Evolutionary conservation across 1,284 basidiomycete species (phyloP).

Genomic region (Apiotrichum montevideense): DNA sequence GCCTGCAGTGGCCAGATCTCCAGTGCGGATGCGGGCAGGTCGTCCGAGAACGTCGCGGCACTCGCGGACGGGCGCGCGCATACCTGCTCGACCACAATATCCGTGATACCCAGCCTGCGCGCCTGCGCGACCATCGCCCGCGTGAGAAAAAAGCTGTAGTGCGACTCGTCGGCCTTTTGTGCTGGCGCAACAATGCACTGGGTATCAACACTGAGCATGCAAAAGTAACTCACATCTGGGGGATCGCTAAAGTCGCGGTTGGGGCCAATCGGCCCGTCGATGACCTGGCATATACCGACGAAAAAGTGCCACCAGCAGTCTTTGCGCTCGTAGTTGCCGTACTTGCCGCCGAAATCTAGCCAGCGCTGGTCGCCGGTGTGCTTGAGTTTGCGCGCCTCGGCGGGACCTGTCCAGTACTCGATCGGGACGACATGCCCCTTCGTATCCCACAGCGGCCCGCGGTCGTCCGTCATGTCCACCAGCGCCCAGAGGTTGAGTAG

Average conservation of each 20-base stretch:
- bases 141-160: constrained; percentile 31
- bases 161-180: constrained; percentile 9
- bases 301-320: constrained; percentile 40
- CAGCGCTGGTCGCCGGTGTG: constrained; percentile 29
- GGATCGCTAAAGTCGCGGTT: constrained; percentile 35
- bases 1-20: constrained; percentile 4
- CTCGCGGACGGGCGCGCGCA: constrained; percentile 25
- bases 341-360: constrained; percentile 38
- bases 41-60: constrained; percentile 8
- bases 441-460: constrained; percentile 42
- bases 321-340: constrained; percentile 37
- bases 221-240: constrained; percentile 25
- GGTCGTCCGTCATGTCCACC: constrained; percentile 39
- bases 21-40: neutral
- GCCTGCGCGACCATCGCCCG: constrained; percentile 7
- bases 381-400: constrained; percentile 15
- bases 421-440: constrained; percentile 30
- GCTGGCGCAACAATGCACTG: constrained; percentile 33
- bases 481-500: constrained; percentile 30
- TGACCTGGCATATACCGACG: constrained; percentile 36
- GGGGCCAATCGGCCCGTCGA: constrained; percentile 36
- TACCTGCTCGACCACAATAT: constrained; percentile 35
- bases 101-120: constrained; percentile 14
- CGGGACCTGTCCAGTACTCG: constrained; percentile 33
- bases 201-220: neutral